A percentile compares a stretch with the other conserved stretches of the same genome.
Evolutionary conservation across 1,284 basidiomycete species (phyloP).

Genomic region (Meripilus lineatus): DNA sequence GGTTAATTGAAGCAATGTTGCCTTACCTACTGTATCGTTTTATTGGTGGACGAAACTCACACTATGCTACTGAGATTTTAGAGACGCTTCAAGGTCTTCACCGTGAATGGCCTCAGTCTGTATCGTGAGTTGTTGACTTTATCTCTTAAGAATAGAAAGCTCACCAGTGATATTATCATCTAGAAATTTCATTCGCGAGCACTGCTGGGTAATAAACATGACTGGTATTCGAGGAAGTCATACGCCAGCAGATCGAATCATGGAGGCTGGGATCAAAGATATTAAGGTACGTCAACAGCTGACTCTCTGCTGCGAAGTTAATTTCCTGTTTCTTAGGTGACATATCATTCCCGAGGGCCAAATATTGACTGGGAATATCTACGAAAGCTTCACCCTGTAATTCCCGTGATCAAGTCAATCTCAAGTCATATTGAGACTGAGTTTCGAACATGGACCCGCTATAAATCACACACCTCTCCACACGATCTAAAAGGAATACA

Average conservation of each 20-base stretch:
- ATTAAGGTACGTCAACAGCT: constrained; percentile 1
- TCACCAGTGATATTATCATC: background rate
- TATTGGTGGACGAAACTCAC: constrained; percentile 25
- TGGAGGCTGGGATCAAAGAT: constrained; percentile 6
- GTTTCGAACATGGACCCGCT: constrained; percentile 1
- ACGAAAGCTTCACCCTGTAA: background rate
- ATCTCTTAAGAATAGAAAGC: background rate
- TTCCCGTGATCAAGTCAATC: background rate
- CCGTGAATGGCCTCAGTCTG: constrained; percentile 27
- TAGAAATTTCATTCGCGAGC: constrained; percentile 1
- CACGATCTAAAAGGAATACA: background rate
- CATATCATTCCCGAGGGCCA: background rate
- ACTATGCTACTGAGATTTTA: constrained; percentile 29
- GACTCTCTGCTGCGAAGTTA: background rate
- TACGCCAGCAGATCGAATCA: constrained; percentile 1
- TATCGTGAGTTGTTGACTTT: constrained; percentile 21
- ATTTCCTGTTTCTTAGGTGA: background rate
- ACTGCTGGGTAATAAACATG: constrained; percentile 8
- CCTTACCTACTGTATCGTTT: constrained; percentile 26
- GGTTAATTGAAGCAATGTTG: constrained; percentile 29
- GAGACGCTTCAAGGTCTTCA: constrained; percentile 32
- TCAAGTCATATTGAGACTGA: background rate
- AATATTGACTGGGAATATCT: constrained; percentile 2
- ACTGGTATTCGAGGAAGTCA: background rate
- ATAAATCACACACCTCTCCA: background rate